Percentiles rank a stretch among this genome's conserved stretches.
Conservation (phyloP, 805 yeast genomes). For the Teunomyces aglyptinius region DNA sequence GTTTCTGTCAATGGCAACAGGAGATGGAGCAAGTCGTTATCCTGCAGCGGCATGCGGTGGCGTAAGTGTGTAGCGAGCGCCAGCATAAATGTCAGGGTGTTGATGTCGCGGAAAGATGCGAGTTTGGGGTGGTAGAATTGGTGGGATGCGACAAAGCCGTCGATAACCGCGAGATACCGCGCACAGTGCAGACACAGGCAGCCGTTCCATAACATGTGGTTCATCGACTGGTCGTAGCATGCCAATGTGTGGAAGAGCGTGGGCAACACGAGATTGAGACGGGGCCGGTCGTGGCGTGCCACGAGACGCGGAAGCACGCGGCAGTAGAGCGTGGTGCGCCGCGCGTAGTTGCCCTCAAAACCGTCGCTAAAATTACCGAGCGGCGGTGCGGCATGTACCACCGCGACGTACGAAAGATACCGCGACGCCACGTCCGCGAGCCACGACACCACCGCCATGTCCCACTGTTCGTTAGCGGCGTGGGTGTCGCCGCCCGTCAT, state of each 20-base stretch:
- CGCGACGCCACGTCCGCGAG: slow-evolving; percentile 11
- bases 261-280: slow-evolving; percentile 53
- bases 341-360: slow-evolving; percentile 68
- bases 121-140: slow-evolving; percentile 50
- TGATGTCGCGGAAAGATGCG: slow-evolving; percentile 56
- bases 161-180: slow-evolving; percentile 49
- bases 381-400: slow-evolving; percentile 58
- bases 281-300: slow-evolving; percentile 16
- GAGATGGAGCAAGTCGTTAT: slow-evolving; percentile 5
- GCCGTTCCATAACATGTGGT: slow-evolving; percentile 76
- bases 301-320: slow-evolving; percentile 43
- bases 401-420: slow-evolving; percentile 32
- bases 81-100: slow-evolving; percentile 9
- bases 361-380: slow-evolving; percentile 62
- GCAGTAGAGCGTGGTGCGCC: slow-evolving; percentile 54
- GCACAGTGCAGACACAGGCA: slow-evolving; percentile 63
- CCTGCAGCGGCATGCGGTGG: slow-evolving; percentile 6
- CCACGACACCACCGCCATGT: slow-evolving; percentile 45
- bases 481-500: slow-evolving; percentile 33
- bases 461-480: slow-evolving; percentile 37
- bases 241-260: slow-evolving; percentile 58
- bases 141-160: slow-evolving; percentile 62
- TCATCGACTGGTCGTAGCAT: slow-evolving; percentile 68
- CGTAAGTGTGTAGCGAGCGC: slow-evolving; percentile 9
- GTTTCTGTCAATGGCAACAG: slow-evolving; percentile 19